These are phyloP conservation scores for Scortechinia acanthostroma DNA, from an alignment of 2,329 filamentous ascomycete species.

Conservation along the genomic window DNA sequence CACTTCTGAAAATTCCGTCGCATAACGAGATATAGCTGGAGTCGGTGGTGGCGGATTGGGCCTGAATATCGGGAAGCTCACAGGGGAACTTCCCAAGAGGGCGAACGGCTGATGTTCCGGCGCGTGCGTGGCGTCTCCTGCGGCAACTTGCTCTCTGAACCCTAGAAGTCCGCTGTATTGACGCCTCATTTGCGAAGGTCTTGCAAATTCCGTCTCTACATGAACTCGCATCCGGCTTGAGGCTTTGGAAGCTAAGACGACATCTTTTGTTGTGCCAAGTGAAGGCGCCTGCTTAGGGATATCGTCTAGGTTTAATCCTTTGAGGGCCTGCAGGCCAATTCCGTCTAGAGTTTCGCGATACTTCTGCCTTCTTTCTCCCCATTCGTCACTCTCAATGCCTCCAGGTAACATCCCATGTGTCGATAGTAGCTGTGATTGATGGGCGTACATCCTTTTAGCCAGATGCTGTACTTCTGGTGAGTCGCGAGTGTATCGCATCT, in stretches of 20 bases:
- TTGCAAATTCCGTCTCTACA: neutral
- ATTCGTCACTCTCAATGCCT: slow-evolving; percentile 25
- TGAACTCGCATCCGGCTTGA: neutral
- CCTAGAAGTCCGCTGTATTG: neutral
- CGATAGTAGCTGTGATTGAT: slow-evolving; percentile 29
- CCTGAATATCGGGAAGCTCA: neutral
- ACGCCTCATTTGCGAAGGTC: neutral
- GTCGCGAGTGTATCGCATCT: slow-evolving; percentile 22
- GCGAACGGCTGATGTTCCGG: neutral
- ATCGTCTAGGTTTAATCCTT: slow-evolving; percentile 17
- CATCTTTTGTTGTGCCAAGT: neutral
- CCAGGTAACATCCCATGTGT: slow-evolving; percentile 26
- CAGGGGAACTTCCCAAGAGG: neutral
- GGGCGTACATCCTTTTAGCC: slow-evolving; percentile 27
- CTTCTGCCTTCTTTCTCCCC: slow-evolving; percentile 20
- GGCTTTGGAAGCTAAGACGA: neutral
- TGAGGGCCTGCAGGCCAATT: slow-evolving; percentile 23
- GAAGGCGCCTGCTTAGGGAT: neutral
- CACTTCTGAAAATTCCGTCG: neutral
- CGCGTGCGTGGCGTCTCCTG: neutral
- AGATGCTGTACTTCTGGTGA: slow-evolving; percentile 29
- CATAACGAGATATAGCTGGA: neutral
- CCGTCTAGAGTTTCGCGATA: slow-evolving; percentile 31
- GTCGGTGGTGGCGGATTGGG: neutral
- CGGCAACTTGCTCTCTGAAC: neutral